phyloP scores from a whole-genome alignment of 306 rosid species.

The Potentilla sterilis region DNA sequence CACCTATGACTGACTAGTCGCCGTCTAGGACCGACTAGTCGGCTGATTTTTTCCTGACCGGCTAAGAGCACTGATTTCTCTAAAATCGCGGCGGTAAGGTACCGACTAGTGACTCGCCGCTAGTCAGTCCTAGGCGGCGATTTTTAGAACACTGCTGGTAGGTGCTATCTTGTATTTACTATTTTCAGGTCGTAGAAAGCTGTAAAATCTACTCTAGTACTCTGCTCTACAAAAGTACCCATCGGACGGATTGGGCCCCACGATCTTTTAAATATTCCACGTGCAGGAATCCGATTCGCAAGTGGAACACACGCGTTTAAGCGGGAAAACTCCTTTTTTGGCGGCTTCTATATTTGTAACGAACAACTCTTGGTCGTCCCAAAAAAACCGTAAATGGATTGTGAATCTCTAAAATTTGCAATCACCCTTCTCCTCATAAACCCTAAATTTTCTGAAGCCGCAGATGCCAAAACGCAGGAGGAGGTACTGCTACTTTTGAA shows the following conservation, averaged over 20 bases:
- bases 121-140: too few relatives aligned
- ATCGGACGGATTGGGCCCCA: neutral
- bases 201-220: neutral
- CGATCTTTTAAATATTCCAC: neutral
- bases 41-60: too few relatives aligned
- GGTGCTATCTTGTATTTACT: neutral
- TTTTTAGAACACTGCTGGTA: too few relatives aligned
- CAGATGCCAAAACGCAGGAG: neutral
- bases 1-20: too few relatives aligned
- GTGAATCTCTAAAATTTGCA: neutral
- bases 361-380: neutral
- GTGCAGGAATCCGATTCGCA: neutral
- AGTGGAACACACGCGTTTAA: neutral
- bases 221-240: neutral
- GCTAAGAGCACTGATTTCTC: too few relatives aligned
- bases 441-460: slow-evolving; percentile 5
- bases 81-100: too few relatives aligned
- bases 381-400: neutral
- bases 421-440: slow-evolving; percentile 10
- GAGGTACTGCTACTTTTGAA: neutral
- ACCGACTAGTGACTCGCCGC: too few relatives aligned
- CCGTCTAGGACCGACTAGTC: too few relatives aligned
- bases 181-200: neutral
- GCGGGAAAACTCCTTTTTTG: neutral
- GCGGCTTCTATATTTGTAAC: slow-evolving; percentile 8